Evolutionary conservation across 352 stramenopile species (phyloP), one percentile per base, ranked within the genome.

Genomic region (Phytophthora constricta): DNA sequence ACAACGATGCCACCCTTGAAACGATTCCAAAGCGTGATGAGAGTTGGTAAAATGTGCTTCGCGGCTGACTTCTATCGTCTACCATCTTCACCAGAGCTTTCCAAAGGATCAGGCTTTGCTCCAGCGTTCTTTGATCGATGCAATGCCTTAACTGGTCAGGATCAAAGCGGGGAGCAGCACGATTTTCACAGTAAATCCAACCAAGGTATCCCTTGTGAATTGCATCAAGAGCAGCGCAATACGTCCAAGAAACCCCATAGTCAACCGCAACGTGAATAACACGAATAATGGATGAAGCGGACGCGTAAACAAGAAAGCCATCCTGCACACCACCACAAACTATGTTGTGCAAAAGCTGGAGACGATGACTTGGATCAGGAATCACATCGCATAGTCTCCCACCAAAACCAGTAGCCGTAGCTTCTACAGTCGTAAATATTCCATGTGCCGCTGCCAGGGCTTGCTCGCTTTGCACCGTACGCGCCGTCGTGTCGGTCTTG

Each of bases 1-100:
- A 53, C 42, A 5, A 53, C 42, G 8, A 62, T 62, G 2, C 41
- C 2, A 39, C 54, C 48, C 53, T 62, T n/a, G n/a, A 62, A 17
- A 19, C 26, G 26, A 16, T 53, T 62, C 54, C 41, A 53, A 3
- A 22, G 39, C 5, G 54, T 26, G 3, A 62, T 37, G 0, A 46
- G 23, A 9, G 43, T 62, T 46, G 54, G 42, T n/a, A 62, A 45
- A 2, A 53, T 62, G 13, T 53, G 54, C 19, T 53, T 46, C 13
- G 54, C 54, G 54, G 41, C 16, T 19, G 5, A 13, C 27, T 11
- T 2, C 28, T 16, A 10, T 37, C 28, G 0, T 62, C 27, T 31
- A 62, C n/a, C n/a, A 47, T 26, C 1, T 20, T 23, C 1, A 19
- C 25, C 0, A 62, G 16, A 17, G 26, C 17, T 52, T 17, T 25